Percentiles rank a stretch among this genome's conserved stretches.
phyloP scores from a whole-genome alignment of 768 basidiomycete species.

The Boletus reticulatus region DNA sequence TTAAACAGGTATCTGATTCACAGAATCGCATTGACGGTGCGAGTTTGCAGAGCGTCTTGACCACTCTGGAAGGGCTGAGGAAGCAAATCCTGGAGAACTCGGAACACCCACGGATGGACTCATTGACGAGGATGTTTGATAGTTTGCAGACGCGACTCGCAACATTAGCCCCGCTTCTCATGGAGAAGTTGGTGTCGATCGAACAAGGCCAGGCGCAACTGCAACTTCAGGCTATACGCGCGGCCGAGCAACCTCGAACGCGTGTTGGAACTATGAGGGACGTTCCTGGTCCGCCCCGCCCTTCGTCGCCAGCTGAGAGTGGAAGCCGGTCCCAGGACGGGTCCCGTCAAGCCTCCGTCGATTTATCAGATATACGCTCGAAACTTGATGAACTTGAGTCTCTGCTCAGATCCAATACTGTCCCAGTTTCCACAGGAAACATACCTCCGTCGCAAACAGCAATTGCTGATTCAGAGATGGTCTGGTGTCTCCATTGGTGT shows the following conservation, averaged over 20 bases:
- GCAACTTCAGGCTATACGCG: constrained; percentile 15
- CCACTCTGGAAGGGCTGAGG: constrained; percentile 18
- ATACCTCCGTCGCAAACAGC: background rate
- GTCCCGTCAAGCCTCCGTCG: constrained; percentile 4
- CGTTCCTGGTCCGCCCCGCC: constrained; percentile 5
- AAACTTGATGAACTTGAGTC: constrained; percentile 40
- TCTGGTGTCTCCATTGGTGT: background rate
- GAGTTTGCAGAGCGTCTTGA: constrained; percentile 6
- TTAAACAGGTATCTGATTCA: background rate
- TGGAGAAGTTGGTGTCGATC: constrained; percentile 33
- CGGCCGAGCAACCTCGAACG: background rate
- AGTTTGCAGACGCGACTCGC: constrained; percentile 41
- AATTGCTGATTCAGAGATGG: constrained; percentile 19
- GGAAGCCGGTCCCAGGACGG: background rate
- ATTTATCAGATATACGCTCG: constrained; percentile 30
- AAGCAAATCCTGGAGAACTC: constrained; percentile 9
- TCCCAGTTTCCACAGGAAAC: background rate
- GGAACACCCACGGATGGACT: constrained; percentile 13
- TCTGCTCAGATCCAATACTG: constrained; percentile 11
- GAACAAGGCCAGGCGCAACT: constrained; percentile 22
- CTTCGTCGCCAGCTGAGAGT: background rate
- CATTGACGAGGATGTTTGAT: constrained; percentile 35
- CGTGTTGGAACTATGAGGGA: constrained; percentile 6
- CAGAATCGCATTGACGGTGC: background rate
- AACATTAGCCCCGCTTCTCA: constrained; percentile 35